These are phyloP conservation scores for Erodium maritimum DNA, from an alignment of 345 rosid species.

Conservation along the genomic window DNA sequence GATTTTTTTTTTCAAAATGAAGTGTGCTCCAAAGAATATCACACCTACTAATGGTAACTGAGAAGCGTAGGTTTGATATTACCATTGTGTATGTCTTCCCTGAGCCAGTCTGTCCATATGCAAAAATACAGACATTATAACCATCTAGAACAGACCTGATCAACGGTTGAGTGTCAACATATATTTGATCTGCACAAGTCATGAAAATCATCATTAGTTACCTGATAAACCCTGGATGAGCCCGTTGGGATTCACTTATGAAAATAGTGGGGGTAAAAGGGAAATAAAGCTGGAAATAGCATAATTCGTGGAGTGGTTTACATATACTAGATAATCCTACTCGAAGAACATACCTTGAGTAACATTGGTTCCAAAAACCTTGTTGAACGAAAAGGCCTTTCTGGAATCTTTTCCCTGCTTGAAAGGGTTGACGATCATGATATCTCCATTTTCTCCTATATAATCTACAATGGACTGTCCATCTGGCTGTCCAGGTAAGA, in stretches of 20 bases:
- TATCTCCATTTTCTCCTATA: conserved; percentile 91
- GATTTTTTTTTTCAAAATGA: too few species aligned
- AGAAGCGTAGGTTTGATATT: conserved; percentile 5
- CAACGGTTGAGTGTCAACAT: conserved; percentile 64
- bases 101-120: conserved; percentile 98
- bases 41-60: too few species aligned
- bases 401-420: conserved; percentile 88
- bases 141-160: conserved; percentile 90
- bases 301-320: too few species aligned
- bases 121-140: conserved; percentile 88
- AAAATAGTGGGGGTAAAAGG: background rate
- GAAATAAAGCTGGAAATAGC: too few species aligned
- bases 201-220: background rate
- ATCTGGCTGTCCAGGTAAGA: conserved; percentile 52
- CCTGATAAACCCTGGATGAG: too few species aligned
- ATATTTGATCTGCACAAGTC: conserved; percentile 59
- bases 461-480: conserved; percentile 69
- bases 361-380: conserved; percentile 59
- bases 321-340: background rate
- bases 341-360: conserved; percentile 54
- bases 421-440: conserved; percentile 77
- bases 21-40: too few species aligned
- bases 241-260: too few species aligned
- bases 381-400: conserved; percentile 73
- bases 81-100: conserved; percentile 99